These are phyloP conservation scores for Chlamydomonas reinhardtii DNA, from an alignment of 163 green algal genomes.

Conservation along the genomic window DNA sequence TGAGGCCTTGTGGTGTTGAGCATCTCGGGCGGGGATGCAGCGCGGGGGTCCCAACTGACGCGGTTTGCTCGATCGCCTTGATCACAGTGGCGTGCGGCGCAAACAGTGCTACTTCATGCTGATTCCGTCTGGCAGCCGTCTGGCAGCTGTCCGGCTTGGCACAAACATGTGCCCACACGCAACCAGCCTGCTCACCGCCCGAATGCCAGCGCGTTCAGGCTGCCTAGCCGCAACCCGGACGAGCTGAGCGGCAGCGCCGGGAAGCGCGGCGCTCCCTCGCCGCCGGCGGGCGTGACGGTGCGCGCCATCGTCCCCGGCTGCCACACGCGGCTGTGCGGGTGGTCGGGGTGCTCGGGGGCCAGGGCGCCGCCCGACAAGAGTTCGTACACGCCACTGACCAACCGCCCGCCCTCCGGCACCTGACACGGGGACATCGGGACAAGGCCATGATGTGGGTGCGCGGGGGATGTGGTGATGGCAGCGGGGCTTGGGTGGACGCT, in stretches of 20 bases:
- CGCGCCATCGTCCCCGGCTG: neutral
- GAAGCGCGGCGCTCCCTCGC: neutral
- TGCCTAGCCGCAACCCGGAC: constrained; percentile 35
- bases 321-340: constrained; percentile 29
- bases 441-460: neutral
- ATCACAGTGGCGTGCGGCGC: no score
- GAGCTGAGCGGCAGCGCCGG: constrained; percentile 5
- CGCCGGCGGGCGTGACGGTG: neutral
- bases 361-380: constrained; percentile 60
- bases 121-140: no score
- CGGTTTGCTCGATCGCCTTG: no score
- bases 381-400: constrained; percentile 65
- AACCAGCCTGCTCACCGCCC: constrained; percentile 27
- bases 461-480: no score
- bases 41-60: no score
- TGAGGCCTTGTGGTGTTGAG: neutral
- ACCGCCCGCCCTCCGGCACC: neutral
- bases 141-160: no score
- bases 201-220: constrained; percentile 24
- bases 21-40: no score
- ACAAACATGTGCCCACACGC: no score
- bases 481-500: no score
- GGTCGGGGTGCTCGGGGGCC: constrained; percentile 36
- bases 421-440: neutral
- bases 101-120: no score